These are phyloP conservation scores for Xylaria curta DNA, from an alignment of 495 filamentous ascomycete species.

Conservation along the genomic window DNA sequence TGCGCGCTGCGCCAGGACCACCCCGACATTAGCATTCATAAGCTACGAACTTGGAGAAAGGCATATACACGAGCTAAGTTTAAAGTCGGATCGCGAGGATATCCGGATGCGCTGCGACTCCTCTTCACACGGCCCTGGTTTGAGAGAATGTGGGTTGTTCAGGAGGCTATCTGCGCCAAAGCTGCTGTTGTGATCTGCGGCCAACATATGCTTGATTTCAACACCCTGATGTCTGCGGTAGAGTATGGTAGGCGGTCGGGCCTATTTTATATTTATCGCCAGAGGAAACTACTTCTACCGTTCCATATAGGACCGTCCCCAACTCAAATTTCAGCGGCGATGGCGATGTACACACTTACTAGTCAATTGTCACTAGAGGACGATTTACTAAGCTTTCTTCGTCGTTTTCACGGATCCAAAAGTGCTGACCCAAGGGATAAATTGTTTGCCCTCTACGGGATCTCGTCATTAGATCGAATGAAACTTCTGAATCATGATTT, in stretches of 20 bases:
- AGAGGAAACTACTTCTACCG: neutral
- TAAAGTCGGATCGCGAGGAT: neutral
- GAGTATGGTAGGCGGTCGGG: constrained; percentile 6
- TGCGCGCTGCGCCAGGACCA: neutral
- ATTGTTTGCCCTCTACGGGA: constrained; percentile 6
- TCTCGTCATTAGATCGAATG: neutral
- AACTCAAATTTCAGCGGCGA: neutral
- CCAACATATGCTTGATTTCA: neutral
- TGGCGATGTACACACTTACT: constrained; percentile 2
- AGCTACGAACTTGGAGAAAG: neutral
- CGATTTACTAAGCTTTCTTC: constrained; percentile 1
- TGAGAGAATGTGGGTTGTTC: constrained; percentile 6
- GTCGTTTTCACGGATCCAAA: neutral
- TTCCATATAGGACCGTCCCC: neutral
- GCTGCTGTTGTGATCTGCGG: constrained; percentile 3
- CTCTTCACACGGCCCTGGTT: constrained; percentile 8
- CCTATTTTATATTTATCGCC: neutral
- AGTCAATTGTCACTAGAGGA: neutral
- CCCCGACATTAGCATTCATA: neutral
- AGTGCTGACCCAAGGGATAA: neutral
- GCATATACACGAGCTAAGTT: neutral
- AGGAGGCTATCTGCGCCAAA: neutral
- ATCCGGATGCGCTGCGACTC: neutral
- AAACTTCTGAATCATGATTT: neutral
- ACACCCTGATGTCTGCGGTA: neutral